Base-by-base conservation (phyloP, 108 stramenopile genomes). In the Pseudonitzschia multiseries region DNA sequence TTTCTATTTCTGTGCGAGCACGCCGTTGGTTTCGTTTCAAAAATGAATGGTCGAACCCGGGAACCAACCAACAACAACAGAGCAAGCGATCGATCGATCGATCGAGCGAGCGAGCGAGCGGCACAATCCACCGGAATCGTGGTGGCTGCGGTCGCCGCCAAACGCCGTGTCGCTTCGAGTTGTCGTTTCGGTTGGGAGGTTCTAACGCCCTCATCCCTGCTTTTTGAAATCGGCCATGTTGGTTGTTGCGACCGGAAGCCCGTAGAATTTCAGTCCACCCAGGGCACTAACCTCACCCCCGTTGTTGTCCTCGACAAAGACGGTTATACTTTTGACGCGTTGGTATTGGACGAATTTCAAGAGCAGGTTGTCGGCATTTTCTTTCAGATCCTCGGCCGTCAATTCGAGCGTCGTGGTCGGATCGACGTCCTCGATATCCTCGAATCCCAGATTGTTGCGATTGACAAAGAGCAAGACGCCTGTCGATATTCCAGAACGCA, bases 221-320 rank as follows among this genome's bases (percentile, higher is more conserved):
- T 91, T 93, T 68, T 94, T 94, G 57, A 94, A 89, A 43, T 94
- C 90, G 8, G 73, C 81, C 90, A 94, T 92, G 73, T 94, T 94
- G 29, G 88, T 89, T 6, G 86, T 87, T 0, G 80, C 85, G 42
- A 91, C 87, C 12, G 90, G 77, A 42, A 73, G 68, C 36, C 94
- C 94, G 66, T 85, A 79, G 32, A 95, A 77, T 72, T 81, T 79
- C 44, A 95, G 66, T 18, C 82, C 84, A 28, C 94, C 94, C 62
- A 95, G 69, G 17, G 94, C 89, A 0, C 86, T 79, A 17, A 93
- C 68, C 17, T 93, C 91, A 14, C 89, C 94, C 26, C 94, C 94
- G 29, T 80, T 79, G 83, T 95, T 95, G 61, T 95, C 94, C 74
- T 95, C 94, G 40, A 95, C 80, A 75, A 89, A 95, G 43, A 95